These are phyloP conservation scores for Penicillium nordicum DNA, from an alignment of 2,329 filamentous ascomycete genomes.

Conservation along the genomic window DNA sequence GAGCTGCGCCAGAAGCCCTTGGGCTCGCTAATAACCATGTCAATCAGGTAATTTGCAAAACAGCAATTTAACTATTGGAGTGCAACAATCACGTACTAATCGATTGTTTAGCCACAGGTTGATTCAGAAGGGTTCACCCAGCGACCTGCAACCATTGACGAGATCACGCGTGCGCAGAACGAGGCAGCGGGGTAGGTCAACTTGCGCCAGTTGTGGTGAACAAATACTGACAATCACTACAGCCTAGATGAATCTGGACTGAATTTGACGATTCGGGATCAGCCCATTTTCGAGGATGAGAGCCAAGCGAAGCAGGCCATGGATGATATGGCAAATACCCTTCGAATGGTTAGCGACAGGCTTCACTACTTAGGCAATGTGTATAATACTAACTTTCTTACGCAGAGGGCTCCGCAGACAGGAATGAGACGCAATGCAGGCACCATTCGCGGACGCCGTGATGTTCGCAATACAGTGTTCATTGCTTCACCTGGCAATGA, in stretches of 20 bases:
- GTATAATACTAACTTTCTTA: constrained; percentile 17
- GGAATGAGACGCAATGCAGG: constrained; percentile 65
- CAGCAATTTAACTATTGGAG: neutral
- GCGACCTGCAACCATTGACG: constrained; percentile 42
- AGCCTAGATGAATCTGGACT: constrained; percentile 44
- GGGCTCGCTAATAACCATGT: constrained; percentile 23
- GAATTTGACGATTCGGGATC: constrained; percentile 48
- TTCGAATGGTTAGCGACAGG: constrained; percentile 40
- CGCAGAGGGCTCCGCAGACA: constrained; percentile 45
- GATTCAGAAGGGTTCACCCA: constrained; percentile 43
- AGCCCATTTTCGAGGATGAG: constrained; percentile 50
- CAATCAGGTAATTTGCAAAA: constrained; percentile 19
- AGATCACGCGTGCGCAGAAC: constrained; percentile 44
- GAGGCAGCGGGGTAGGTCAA: constrained; percentile 42
- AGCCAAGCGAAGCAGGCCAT: constrained; percentile 48
- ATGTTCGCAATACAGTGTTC: constrained; percentile 88
- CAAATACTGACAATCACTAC: constrained; percentile 17
- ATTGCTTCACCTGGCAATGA: constrained; percentile 54
- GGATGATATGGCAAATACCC: constrained; percentile 49
- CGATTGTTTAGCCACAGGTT: constrained; percentile 23
- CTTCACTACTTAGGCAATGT: neutral
- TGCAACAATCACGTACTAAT: constrained; percentile 9
- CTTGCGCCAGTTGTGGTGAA: neutral
- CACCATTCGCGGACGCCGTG: constrained; percentile 81
- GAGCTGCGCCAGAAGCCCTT: constrained; percentile 18